Evolutionary conservation across 2,329 filamentous ascomycete species (phyloP).

Genomic region (Clarireedia sp.): DNA sequence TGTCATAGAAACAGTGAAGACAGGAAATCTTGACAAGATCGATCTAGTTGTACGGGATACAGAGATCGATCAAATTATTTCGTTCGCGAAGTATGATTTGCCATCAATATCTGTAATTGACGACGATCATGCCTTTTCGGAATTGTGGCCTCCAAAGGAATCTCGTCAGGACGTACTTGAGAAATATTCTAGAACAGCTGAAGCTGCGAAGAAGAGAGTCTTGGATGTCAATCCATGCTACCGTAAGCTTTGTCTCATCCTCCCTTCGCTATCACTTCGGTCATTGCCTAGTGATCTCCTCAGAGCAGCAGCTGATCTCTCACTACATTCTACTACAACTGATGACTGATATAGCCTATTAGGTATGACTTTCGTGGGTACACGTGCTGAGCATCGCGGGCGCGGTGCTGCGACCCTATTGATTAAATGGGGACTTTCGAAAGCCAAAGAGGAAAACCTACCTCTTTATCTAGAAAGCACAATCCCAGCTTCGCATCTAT

Average conservation of each 20-base stretch:
- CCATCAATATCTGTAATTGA: constrained; percentile 9
- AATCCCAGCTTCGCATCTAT: constrained; percentile 17
- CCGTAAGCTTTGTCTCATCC: constrained; percentile 17
- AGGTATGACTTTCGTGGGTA: constrained; percentile 25
- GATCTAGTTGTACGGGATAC: constrained; percentile 20
- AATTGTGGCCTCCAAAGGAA: constrained; percentile 12
- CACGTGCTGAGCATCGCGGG: constrained; percentile 16
- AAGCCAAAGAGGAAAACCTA: constrained; percentile 15
- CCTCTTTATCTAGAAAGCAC: constrained; percentile 26
- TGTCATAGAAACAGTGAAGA: constrained; percentile 13
- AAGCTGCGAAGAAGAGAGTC: constrained; percentile 17
- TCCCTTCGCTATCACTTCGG: background rate
- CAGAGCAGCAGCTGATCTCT: background rate
- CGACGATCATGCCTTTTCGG: constrained; percentile 1
- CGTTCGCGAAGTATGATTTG: constrained; percentile 27
- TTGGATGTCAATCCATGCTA: constrained; percentile 20
- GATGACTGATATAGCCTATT: background rate
- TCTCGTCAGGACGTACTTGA: constrained; percentile 16
- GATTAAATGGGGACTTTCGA: constrained; percentile 21
- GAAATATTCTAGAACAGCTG: constrained; percentile 17
- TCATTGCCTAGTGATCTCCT: background rate
- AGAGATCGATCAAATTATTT: constrained; percentile 16
- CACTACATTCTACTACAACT: background rate
- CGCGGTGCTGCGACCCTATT: constrained; percentile 23
- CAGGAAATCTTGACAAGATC: constrained; percentile 11